Conservation (phyloP, 1,284 basidiomycete genomes). For the Uromyces viciae-fabae region DNA sequence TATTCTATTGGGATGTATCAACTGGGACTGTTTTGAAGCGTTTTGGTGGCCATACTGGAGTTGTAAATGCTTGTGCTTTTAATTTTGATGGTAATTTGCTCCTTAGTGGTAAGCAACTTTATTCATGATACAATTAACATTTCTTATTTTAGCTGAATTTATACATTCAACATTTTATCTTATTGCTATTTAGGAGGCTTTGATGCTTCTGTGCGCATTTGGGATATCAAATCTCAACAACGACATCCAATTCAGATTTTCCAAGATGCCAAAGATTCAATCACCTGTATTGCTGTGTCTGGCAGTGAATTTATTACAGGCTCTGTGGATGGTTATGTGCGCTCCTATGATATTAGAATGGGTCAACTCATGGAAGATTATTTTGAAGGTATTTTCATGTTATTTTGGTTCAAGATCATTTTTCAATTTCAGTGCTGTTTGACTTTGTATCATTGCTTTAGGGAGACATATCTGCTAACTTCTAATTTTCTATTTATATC, state of each 20-base stretch:
- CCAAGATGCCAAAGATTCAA: slow-evolving; percentile 81
- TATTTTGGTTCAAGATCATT: not conserved
- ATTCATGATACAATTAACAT: too few relatives aligned
- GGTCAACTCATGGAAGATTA: slow-evolving; percentile 83
- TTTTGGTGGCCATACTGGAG: slow-evolving; percentile 80
- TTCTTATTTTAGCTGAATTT: too few relatives aligned
- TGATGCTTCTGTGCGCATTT: slow-evolving; percentile 51
- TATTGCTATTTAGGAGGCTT: slow-evolving; percentile 23
- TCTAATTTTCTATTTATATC: not conserved
- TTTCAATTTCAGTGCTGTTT: not conserved
- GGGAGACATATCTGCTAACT: not conserved
- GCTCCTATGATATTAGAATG: slow-evolving; percentile 88
- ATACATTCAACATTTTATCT: too few relatives aligned
- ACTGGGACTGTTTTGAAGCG: slow-evolving; percentile 75
- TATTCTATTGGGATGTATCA: slow-evolving; percentile 93
- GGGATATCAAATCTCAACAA: slow-evolving; percentile 65
- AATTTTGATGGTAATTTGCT: slow-evolving; percentile 78
- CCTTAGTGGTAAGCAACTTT: slow-evolving; percentile 68
- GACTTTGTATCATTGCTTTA: not conserved
- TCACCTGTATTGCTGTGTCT: slow-evolving; percentile 72
- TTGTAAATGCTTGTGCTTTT: slow-evolving; percentile 85
- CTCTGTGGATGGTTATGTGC: slow-evolving; percentile 82
- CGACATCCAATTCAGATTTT: slow-evolving; percentile 83
- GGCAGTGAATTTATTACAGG: slow-evolving; percentile 69
- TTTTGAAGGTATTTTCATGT: slow-evolving; percentile 67